Evolutionary conservation across 2,329 filamentous ascomycete species (phyloP), one percentile per base, ranked within the genome.

Genomic region (Ceratocystis huliohia): DNA sequence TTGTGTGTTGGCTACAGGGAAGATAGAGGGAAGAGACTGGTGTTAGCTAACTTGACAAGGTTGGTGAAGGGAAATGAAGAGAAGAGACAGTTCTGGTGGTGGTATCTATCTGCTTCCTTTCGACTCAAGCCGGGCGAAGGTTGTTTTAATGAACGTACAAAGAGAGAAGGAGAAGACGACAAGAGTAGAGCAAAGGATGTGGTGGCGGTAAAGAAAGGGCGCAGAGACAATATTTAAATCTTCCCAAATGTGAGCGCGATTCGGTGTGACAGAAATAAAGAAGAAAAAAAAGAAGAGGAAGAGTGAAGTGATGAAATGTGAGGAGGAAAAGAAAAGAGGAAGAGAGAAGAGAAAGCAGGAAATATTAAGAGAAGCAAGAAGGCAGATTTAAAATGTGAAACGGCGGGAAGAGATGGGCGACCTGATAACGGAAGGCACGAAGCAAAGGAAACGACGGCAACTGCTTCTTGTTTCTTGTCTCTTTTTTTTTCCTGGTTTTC

Each of bases 351-450:
- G 22, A 25, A 61, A 53, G 63, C 17, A 25, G n/a, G 53, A 61
- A 28, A 46, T 37, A 37, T 37, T 37, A 37, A 66, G 25, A 57
- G 44, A 20, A 66, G 64, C 25, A 44, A 44, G 44, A 53, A 37
- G 46, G 61, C 45, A 66, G 48, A 66, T 30, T 56, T 63, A 66
- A 63, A 66, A 53, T 37, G 65, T 62, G 65, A 66, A 66, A 65
- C 64, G 44, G 37, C 45, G 8, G 33, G 56, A 15, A 61, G 41
- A 30, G 25, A 25, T 28, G 56, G 10, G 25, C 56, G 25, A 45
- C 56, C 64, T 65, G 56, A 65, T 65, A 65, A 65, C 56, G 64
- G 64, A 64, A 64, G 46, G 62, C 62, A 64, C 62, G 62, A 50
- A 56, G 46, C 62, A 63, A 28, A n/a, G 22, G 22, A 15, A 62